Evolutionary conservation across 129 eudicot species (phyloP), one percentile per base, ranked within the genome.

Genomic region (Daucus carota): DNA sequence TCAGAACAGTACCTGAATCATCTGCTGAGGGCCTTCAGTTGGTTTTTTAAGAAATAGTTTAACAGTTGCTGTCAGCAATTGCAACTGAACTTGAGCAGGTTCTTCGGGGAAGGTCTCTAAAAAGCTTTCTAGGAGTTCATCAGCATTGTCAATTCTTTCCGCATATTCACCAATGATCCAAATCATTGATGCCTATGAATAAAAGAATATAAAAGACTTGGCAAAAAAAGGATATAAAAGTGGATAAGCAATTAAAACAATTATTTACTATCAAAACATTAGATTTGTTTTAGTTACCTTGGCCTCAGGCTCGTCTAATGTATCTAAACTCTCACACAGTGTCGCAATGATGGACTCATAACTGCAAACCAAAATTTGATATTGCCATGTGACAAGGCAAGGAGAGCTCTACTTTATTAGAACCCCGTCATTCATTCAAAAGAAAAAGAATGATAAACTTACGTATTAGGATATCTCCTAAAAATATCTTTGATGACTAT

Each of bases 121-220:
- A 79, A 94, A 94, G 83, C 97, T 88, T 81, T 94, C 99, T 62
- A 94, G 90, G 71, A 94, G 96, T 85, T 94, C 99, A 79, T 94
- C 99, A 68, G 99, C 99, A 85, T 94, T 94, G 85, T 94, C 99
- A 78, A 94, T 94, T 91, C 99, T 89, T 87, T 94, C 99, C 7
- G 99, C 99, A 85, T 94, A 94, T 76, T 94, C 99, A 83, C 99
- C 99, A 85, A 94, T 94, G 42, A 94, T 94, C 99, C 99, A 94
- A 77, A 94, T 94, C 99, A 94, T 94, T 26, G 99, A 94, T 59
- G 99, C 99, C 99, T 94, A 81, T 63, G 67, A 48, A n/a, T n/a
- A 52, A 78, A 5, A 72, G 48, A 42, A 32, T 65, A 69, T 12
- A 33, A 24, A 31, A 8, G 42, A n/a, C n/a, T n/a, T n/a, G n/a